Percentiles rank a stretch among this genome's conserved stretches.
phyloP scores from a whole-genome alignment of 176 grass and related monocot genomes.

The Zoysia pacifica region DNA sequence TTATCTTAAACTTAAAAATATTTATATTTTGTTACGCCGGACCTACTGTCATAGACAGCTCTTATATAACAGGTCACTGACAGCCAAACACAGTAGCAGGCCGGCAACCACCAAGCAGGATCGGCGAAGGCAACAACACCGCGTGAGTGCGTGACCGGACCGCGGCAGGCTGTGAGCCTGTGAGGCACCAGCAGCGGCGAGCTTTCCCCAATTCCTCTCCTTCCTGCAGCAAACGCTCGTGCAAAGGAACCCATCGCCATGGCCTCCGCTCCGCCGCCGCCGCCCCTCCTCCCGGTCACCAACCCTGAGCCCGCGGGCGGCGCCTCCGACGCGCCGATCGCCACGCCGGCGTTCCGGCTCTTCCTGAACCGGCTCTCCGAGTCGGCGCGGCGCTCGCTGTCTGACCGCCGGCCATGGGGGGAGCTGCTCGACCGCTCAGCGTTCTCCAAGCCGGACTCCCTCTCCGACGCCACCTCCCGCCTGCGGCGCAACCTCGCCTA shows the following conservation, averaged over 20 bases:
- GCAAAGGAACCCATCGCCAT: constrained; percentile 27
- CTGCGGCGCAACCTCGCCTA: constrained; percentile 94
- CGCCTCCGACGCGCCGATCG: constrained; percentile 37
- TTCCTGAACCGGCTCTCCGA: constrained; percentile 81
- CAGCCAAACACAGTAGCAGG: not conserved
- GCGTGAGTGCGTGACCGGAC: not conserved
- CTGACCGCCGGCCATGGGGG: constrained; percentile 81
- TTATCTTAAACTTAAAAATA: no score
- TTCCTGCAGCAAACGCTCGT: not conserved
- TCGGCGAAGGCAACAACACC: not conserved
- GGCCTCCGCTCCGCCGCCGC: constrained; percentile 57
- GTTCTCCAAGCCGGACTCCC: constrained; percentile 79
- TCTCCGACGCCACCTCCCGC: constrained; percentile 89
- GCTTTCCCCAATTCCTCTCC: constrained; percentile 3
- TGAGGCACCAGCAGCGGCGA: not conserved
- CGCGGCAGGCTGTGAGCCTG: no score
- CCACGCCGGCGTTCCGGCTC: constrained; percentile 75
- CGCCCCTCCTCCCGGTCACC: constrained; percentile 75
- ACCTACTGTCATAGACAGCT: constrained; percentile 5
- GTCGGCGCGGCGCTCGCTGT: constrained; percentile 72
- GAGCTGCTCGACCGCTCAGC: constrained; percentile 90
- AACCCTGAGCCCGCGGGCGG: constrained; percentile 31
- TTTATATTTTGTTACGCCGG: no score
- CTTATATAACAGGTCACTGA: no score
- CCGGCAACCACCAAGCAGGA: not conserved